A percentile compares a stretch with the other conserved stretches of the same genome.
Evolutionary conservation across 2,329 filamentous ascomycete species (phyloP).

Genomic region (Thyridium curvatum): DNA sequence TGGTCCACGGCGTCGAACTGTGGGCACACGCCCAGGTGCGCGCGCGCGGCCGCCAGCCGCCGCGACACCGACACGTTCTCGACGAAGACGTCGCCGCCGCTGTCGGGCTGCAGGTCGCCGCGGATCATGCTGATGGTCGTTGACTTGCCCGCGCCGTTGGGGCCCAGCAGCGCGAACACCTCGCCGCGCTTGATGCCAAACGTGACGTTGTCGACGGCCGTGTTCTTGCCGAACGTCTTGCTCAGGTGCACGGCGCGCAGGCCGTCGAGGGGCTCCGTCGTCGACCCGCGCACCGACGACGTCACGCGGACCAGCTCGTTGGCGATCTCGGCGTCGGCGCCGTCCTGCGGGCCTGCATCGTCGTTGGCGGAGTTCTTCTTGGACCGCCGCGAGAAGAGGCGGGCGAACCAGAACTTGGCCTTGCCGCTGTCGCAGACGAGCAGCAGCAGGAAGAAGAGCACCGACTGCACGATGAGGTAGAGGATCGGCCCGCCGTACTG

Average conservation of each 20-base stretch:
- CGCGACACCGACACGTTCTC: slow-evolving; percentile 70
- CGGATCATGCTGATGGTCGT: slow-evolving; percentile 85
- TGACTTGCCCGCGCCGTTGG: slow-evolving; percentile 87
- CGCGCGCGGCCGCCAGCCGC: slow-evolving; percentile 64
- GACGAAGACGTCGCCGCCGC: slow-evolving; percentile 74
- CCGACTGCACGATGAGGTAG: slow-evolving; percentile 70
- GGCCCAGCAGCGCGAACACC: slow-evolving; percentile 83
- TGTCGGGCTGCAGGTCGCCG: slow-evolving; percentile 74
- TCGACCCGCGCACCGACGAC: slow-evolving; percentile 27
- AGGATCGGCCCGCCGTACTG: slow-evolving; percentile 80
- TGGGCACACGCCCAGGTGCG: slow-evolving; percentile 83
- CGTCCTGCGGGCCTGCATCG: slow-evolving; percentile 1
- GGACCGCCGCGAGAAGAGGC: slow-evolving; percentile 30
- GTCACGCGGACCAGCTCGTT: slow-evolving; percentile 60
- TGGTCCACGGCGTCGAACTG: slow-evolving; percentile 83
- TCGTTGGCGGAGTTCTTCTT: slow-evolving; percentile 13
- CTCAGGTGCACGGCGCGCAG: slow-evolving; percentile 75
- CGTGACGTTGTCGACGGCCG: slow-evolving; percentile 81
- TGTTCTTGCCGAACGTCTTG: slow-evolving; percentile 70
- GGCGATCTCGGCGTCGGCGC: slow-evolving; percentile 52
- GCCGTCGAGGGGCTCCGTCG: slow-evolving; percentile 44
- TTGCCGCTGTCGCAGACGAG: slow-evolving; percentile 78
- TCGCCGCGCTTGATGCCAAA: slow-evolving; percentile 76
- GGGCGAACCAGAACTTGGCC: slow-evolving; percentile 45
- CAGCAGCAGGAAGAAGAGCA: slow-evolving; percentile 64